Evolutionary conservation across 2,329 filamentous ascomycete genomes (phyloP), one percentile per base, ranked within the genome.

Genomic region (Phialophora verrucosa): DNA sequence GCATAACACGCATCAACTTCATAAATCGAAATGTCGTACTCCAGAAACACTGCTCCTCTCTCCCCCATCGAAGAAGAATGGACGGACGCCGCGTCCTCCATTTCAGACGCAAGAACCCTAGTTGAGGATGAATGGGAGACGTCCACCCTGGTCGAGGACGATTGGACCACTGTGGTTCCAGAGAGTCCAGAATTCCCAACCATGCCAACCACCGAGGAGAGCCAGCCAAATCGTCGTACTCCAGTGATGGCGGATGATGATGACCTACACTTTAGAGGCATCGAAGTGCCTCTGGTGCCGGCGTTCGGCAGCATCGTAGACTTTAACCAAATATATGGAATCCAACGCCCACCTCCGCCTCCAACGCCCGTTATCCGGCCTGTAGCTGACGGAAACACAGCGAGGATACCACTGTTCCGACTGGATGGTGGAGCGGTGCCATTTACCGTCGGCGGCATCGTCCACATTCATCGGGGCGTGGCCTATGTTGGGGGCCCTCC

Each of bases 231-330:
- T n/a, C 38, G 17, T 44, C 38, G 38, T n/a, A n/a, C 38, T 44
- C 38, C 17, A n/a, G 17, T 44, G 38, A 44, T 44, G 17, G 17
- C 38, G 17, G n/a, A 17, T 42, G 38, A 42, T 7, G 38, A 42
- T 17, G 38, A n/a, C 17, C 14, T 42, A 42, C 17, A 42, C 14
- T 42, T n/a, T 42, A 17, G 38, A 17, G 38, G n/a, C 14, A n/a
- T 42, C 14, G 38, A 42, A 27, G 50, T 47, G 3, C 44, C 27
- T 20, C 7, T 59, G 14, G 20, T 50, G 17, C 57, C n/a, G 20
- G 57, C 44, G n/a, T 51, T 51, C 27, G 57, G 57, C 29, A 25
- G 27, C 42, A 59, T 35, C 29, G 57, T 47, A n/a, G 25, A 59
- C 38, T 50, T 59, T 27, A 32, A 35, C 31, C 57, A 25, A 31